A percentile compares a stretch with the other conserved stretches of the same genome.
phyloP scores from a whole-genome alignment of 768 basidiomycete genomes.

The Trichaptum fuscoviolaceum region DNA sequence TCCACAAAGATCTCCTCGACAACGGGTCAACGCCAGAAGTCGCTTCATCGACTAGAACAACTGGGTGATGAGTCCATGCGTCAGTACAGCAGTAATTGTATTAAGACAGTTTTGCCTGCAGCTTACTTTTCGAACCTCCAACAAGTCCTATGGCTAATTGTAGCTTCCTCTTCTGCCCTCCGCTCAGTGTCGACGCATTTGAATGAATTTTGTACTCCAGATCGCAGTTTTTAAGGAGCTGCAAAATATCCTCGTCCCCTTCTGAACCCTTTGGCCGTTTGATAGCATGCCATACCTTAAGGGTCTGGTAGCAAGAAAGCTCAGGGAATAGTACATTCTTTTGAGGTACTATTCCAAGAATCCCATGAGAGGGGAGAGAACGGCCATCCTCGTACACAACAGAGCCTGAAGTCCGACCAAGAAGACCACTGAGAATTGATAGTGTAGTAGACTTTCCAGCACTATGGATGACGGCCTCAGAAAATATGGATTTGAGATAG shows the following conservation, averaged over 20 bases:
- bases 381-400: constrained; percentile 51
- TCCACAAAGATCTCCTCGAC: constrained; percentile 74
- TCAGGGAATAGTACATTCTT: constrained; percentile 81
- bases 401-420: constrained; percentile 52
- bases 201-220: constrained; percentile 62
- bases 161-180: constrained; percentile 79
- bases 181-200: constrained; percentile 62
- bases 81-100: neutral
- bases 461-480: constrained; percentile 26
- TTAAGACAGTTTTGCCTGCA: constrained; percentile 1
- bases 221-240: constrained; percentile 68
- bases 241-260: constrained; percentile 52
- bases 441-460: constrained; percentile 75
- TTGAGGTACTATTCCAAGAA: constrained; percentile 74
- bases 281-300: constrained; percentile 67
- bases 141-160: constrained; percentile 79
- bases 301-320: constrained; percentile 66
- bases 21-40: constrained; percentile 82
- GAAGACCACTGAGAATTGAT: constrained; percentile 59
- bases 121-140: constrained; percentile 65
- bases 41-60: constrained; percentile 26
- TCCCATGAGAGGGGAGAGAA: constrained; percentile 52
- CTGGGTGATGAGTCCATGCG: constrained; percentile 3
- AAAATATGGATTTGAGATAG: neutral
- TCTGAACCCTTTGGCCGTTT: constrained; percentile 50